phyloP scores from a whole-genome alignment of 2,329 filamentous ascomycete species.

The Acrocalymma vagum region DNA sequence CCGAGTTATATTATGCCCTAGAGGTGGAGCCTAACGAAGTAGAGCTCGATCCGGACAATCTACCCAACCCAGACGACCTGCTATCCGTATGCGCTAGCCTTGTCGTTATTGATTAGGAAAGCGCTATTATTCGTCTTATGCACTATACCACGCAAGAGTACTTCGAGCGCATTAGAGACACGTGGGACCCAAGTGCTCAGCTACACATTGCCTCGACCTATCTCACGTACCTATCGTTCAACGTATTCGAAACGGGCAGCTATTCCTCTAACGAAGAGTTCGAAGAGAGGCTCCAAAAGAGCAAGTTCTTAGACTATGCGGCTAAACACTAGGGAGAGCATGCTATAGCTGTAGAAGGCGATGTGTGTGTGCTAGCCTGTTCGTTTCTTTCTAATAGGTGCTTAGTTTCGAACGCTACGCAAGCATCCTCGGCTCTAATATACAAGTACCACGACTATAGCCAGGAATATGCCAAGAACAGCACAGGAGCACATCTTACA shows the following conservation, averaged over 20 bases:
- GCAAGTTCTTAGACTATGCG: conserved; percentile 37
- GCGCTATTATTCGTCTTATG: conserved; percentile 33
- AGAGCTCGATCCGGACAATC: conserved; percentile 17
- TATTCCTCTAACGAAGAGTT: conserved; percentile 22
- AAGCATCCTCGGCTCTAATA: conserved; percentile 13
- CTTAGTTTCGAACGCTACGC: too few species aligned
- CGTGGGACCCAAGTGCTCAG: conserved; percentile 29
- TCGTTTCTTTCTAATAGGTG: too few species aligned
- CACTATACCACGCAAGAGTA: conserved; percentile 41
- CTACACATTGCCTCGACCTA: conserved; percentile 29
- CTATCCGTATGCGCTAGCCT: conserved; percentile 37
- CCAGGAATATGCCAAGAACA: conserved; percentile 12
- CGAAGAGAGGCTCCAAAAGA: conserved; percentile 17
- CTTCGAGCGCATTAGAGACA: conserved; percentile 32
- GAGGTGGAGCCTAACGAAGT: conserved; percentile 12
- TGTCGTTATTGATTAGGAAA: conserved; percentile 37
- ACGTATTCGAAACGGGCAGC: conserved; percentile 21
- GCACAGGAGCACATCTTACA: conserved; percentile 16
- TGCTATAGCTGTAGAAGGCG: conserved; percentile 13
- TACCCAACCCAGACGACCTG: conserved; percentile 20
- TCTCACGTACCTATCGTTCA: conserved; percentile 41
- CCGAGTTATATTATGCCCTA: conserved; percentile 20
- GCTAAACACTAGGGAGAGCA: conserved; percentile 34
- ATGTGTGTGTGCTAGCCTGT: conserved; percentile 12
- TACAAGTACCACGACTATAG: conserved; percentile 10